Conservation (phyloP, 2,329 filamentous ascomycete genomes). For the Cercospora sojina region DNA sequence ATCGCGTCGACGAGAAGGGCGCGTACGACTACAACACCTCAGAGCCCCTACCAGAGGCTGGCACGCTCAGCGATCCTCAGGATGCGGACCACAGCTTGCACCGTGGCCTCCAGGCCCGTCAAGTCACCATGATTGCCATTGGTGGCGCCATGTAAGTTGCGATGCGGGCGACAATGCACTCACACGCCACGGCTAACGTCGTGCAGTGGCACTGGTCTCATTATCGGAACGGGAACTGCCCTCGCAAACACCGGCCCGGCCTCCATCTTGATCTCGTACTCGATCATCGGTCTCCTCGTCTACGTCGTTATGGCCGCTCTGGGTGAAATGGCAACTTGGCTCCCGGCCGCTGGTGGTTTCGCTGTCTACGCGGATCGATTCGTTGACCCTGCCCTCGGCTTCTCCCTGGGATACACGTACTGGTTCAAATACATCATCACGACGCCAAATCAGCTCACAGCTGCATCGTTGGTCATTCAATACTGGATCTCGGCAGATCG, state of each 20-base stretch:
- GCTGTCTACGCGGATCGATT: conserved; percentile 78
- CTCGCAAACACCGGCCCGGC: conserved; percentile 57
- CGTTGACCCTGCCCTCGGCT: conserved; percentile 77
- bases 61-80: conserved; percentile 27
- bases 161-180: too few relatives aligned
- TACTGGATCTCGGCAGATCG: conserved; percentile 63
- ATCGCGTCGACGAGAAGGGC: conserved; percentile 9
- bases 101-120: conserved; percentile 54
- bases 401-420: conserved; percentile 65
- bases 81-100: conserved; percentile 43
- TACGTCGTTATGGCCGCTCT: conserved; percentile 79
- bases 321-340: conserved; percentile 81
- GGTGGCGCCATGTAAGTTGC: conserved; percentile 51
- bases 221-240: conserved; percentile 62
- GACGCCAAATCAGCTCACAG: conserved; percentile 81
- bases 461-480: conserved; percentile 73
- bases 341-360: conserved; percentile 75
- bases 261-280: conserved; percentile 70
- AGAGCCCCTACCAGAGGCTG: conserved; percentile 15
- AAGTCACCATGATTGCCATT: conserved; percentile 66
- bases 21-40: conserved; percentile 3
- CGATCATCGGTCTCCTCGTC: conserved; percentile 68
- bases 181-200: not conserved
- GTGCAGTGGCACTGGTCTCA: conserved; percentile 68
- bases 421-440: conserved; percentile 73